A percentile compares a stretch with the other conserved stretches of the same genome.
These are phyloP conservation scores for Lepidium campestre DNA, from an alignment of 441 rosid species.

Conservation along the genomic window DNA sequence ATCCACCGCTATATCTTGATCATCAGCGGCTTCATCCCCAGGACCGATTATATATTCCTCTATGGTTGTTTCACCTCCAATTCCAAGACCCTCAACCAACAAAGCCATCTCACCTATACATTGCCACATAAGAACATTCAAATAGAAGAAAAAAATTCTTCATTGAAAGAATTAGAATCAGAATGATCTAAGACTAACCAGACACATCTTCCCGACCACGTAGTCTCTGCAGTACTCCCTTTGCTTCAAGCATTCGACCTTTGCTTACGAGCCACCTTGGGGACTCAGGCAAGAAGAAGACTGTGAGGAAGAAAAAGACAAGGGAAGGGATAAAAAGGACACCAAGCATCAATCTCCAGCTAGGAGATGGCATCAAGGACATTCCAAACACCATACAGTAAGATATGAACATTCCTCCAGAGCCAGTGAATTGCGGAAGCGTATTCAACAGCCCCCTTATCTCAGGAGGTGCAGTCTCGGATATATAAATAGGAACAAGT, in stretches of 20 bases:
- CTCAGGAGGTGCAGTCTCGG: conserved; percentile 64
- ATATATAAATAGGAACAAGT: conserved; percentile 49
- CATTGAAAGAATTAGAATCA: not conserved
- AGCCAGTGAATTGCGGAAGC: conserved; percentile 50
- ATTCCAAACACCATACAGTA: conserved; percentile 57
- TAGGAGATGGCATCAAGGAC: conserved; percentile 48
- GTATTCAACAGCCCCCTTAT: conserved; percentile 55
- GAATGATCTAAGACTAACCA: conserved; percentile 29
- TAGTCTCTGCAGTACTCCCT: conserved; percentile 44
- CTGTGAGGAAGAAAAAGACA: conserved; percentile 33
- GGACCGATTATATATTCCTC: conserved; percentile 65
- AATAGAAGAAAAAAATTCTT: not conserved
- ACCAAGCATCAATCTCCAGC: conserved; percentile 67
- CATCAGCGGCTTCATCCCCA: conserved; percentile 35
- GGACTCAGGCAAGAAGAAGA: conserved; percentile 58
- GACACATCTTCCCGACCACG: conserved; percentile 58
- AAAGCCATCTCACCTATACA: conserved; percentile 64
- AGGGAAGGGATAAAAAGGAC: conserved; percentile 48
- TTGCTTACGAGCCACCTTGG: conserved; percentile 63
- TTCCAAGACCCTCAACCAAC: conserved; percentile 57
- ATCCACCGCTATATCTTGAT: conserved; percentile 38
- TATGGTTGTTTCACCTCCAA: conserved; percentile 53
- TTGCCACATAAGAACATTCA: conserved; percentile 7
- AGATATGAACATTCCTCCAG: conserved; percentile 57
- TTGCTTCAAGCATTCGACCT: conserved; percentile 56